These are phyloP conservation scores for Ustilago trichophora DNA, from an alignment of 1,284 basidiomycete genomes.

Conservation along the genomic window DNA sequence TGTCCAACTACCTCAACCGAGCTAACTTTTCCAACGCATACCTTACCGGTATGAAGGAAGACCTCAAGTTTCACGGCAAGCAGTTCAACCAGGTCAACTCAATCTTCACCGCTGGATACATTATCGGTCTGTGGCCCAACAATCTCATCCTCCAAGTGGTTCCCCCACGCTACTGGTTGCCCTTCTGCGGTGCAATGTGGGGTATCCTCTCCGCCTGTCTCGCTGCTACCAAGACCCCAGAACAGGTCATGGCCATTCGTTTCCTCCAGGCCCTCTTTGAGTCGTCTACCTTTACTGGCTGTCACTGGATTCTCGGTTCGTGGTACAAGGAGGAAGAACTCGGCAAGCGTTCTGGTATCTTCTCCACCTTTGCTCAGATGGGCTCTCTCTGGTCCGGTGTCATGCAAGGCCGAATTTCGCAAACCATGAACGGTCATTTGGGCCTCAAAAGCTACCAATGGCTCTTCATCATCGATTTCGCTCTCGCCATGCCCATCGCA, in stretches of 20 bases:
- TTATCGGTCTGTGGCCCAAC: constrained; percentile 55
- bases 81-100: constrained; percentile 74
- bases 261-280: constrained; percentile 80
- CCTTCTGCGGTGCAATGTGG: constrained; percentile 56
- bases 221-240: constrained; percentile 32
- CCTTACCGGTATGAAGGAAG: constrained; percentile 83
- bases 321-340: constrained; percentile 78
- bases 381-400: constrained; percentile 74
- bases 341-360: constrained; percentile 77
- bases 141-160: constrained; percentile 63
- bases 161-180: constrained; percentile 53
- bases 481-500: constrained; percentile 75
- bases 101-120: constrained; percentile 65
- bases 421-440: constrained; percentile 72
- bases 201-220: constrained; percentile 42
- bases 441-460: constrained; percentile 77
- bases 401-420: constrained; percentile 75
- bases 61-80: constrained; percentile 76
- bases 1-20: constrained; percentile 51
- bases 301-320: constrained; percentile 77
- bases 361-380: constrained; percentile 75
- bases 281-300: constrained; percentile 69
- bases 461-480: constrained; percentile 78
- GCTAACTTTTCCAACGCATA: constrained; percentile 68
- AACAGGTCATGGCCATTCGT: constrained; percentile 76